These are phyloP conservation scores for Amaranthus cruentus DNA, from an alignment of 148 eudicot species.

Conservation along the genomic window DNA sequence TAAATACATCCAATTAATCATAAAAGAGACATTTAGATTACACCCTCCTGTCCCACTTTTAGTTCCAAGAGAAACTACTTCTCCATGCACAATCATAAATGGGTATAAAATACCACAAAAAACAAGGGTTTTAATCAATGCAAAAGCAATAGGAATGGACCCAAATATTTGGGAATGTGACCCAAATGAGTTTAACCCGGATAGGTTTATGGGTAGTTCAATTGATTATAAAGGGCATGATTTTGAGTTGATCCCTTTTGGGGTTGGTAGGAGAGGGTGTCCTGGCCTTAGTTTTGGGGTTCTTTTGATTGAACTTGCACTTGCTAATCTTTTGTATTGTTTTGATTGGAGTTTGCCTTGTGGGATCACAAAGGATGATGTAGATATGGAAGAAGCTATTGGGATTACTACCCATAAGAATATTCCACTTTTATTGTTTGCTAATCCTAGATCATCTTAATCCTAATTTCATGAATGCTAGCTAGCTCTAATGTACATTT, in stretches of 20 bases:
- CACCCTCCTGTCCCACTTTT: slow-evolving; percentile 50
- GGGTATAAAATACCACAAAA: slow-evolving; percentile 46
- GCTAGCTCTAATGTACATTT: background rate
- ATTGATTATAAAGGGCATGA: slow-evolving; percentile 42
- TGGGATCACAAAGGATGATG: slow-evolving; percentile 25
- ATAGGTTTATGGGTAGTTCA: slow-evolving; percentile 36
- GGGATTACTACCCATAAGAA: slow-evolving; percentile 28
- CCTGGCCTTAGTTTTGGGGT: slow-evolving; percentile 35
- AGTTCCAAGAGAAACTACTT: slow-evolving; percentile 48
- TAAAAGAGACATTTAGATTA: slow-evolving; percentile 54
- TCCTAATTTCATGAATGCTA: background rate
- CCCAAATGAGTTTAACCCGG: slow-evolving; percentile 37
- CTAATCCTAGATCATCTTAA: slow-evolving; percentile 11
- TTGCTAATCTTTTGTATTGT: slow-evolving; percentile 35
- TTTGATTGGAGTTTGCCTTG: slow-evolving; percentile 33
- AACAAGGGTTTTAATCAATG: slow-evolving; percentile 50
- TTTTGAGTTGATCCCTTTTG: slow-evolving; percentile 52
- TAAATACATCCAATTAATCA: slow-evolving; percentile 30
- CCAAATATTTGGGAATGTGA: slow-evolving; percentile 41
- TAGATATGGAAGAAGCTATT: slow-evolving; percentile 26
- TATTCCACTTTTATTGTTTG: slow-evolving; percentile 17
- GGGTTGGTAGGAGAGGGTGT: slow-evolving; percentile 49
- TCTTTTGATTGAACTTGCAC: slow-evolving; percentile 34
- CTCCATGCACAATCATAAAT: slow-evolving; percentile 25
- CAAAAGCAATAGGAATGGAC: slow-evolving; percentile 38